These are phyloP conservation scores for Melastoma malabathricum DNA, from an alignment of 345 rosid genomes.

Conservation along the genomic window DNA sequence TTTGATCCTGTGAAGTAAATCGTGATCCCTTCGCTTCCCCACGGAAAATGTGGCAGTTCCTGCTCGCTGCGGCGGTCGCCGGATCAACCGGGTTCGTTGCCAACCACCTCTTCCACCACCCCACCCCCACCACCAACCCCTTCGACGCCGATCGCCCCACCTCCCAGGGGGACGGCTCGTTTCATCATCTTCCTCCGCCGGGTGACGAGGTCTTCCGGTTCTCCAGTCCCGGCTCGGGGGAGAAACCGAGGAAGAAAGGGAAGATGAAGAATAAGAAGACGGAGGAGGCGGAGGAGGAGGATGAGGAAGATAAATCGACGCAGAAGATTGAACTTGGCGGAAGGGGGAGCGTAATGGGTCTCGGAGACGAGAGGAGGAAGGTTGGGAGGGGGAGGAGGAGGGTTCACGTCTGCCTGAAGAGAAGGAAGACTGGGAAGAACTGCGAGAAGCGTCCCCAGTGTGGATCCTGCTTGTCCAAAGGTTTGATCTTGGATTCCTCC, in stretches of 20 bases:
- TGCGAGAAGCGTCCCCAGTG: constrained; percentile 15
- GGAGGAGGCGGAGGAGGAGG: constrained; percentile 8
- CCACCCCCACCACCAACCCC: constrained; percentile 7
- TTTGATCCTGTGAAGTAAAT: too few relatives aligned
- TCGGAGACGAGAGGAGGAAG: background rate
- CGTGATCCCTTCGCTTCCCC: too few relatives aligned
- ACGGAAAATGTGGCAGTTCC: constrained; percentile 55
- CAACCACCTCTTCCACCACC: constrained; percentile 27
- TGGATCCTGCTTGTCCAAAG: constrained; percentile 30
- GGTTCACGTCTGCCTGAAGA: constrained; percentile 42
- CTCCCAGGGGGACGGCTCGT: background rate
- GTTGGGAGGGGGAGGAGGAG: constrained; percentile 14
- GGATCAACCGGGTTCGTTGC: constrained; percentile 61
- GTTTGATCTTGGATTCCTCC: constrained; percentile 16
- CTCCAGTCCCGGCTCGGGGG: constrained; percentile 42
- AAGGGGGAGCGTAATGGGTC: too few relatives aligned
- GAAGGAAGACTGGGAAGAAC: constrained; percentile 35
- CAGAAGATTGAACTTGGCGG: constrained; percentile 22
- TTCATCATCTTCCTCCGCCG: background rate
- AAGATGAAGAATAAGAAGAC: constrained; percentile 9
- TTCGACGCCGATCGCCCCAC: background rate
- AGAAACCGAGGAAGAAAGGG: constrained; percentile 16
- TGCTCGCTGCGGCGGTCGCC: constrained; percentile 61
- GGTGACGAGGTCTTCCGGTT: constrained; percentile 49
- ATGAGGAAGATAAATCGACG: constrained; percentile 10